A percentile compares a stretch with the other conserved stretches of the same genome.
phyloP scores from a whole-genome alignment of 257 asterid genomes.

The Solanum peruvianum region DNA sequence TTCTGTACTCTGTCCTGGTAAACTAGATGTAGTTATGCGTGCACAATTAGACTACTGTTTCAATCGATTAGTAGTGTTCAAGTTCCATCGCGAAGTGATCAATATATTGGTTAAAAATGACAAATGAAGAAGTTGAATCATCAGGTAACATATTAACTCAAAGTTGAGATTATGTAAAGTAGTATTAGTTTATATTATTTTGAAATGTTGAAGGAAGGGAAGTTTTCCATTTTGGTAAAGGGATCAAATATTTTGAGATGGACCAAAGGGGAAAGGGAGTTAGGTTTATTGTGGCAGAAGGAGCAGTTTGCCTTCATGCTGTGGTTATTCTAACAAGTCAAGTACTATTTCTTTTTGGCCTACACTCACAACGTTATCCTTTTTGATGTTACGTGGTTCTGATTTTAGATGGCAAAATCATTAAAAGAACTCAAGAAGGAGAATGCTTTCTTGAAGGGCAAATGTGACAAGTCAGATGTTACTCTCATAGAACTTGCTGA shows the following conservation, averaged over 20 bases:
- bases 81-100: not conserved
- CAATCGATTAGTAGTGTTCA: not conserved
- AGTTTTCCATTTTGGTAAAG: not conserved
- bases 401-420: slow-evolving; percentile 78
- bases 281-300: not conserved
- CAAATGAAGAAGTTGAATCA: not conserved
- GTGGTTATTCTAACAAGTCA: not conserved
- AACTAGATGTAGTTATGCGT: not conserved
- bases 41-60: not conserved
- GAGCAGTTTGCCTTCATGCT: not conserved
- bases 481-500: slow-evolving; percentile 84
- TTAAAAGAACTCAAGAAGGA: slow-evolving; percentile 87
- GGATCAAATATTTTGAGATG: not conserved
- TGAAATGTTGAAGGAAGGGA: not conserved
- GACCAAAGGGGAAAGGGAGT: not conserved
- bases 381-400: not conserved
- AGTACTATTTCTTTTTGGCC: not conserved
- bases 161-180: not conserved
- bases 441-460: slow-evolving; percentile 71
- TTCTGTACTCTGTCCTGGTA: not conserved
- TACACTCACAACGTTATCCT: not conserved
- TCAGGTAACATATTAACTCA: not conserved
- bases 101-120: not conserved
- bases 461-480: slow-evolving; percentile 68
- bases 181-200: not conserved